phyloP scores from a whole-genome alignment of 2,329 filamentous ascomycete species.

The Aspergillus sojae region DNA sequence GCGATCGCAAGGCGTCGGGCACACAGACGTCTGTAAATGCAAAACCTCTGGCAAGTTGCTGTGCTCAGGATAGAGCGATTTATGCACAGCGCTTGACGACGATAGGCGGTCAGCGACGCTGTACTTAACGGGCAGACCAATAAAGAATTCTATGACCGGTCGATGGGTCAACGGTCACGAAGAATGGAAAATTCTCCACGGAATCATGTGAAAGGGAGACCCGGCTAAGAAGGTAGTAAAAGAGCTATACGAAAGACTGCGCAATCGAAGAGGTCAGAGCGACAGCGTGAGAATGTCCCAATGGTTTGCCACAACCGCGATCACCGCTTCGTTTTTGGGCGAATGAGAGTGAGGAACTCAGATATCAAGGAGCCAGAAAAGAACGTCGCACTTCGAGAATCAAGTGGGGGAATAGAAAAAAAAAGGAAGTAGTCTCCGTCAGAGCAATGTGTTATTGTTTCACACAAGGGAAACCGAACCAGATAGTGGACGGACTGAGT shows the following conservation, averaged over 20 bases:
- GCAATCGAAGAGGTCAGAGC: conserved; percentile 7
- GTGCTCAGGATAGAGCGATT: not conserved
- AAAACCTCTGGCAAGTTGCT: conserved; percentile 6
- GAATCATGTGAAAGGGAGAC: conserved; percentile 17
- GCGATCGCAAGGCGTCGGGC: conserved; percentile 27
- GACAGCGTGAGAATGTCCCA: not conserved
- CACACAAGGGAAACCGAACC: not conserved
- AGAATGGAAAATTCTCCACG: conserved; percentile 10
- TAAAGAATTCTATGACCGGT: not conserved
- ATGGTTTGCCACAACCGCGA: conserved; percentile 7
- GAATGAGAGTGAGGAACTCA: not conserved
- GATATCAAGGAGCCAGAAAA: not conserved
- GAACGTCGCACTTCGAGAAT: not conserved
- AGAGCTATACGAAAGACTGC: not conserved
- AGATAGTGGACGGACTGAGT: not conserved
- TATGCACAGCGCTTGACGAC: conserved; percentile 7
- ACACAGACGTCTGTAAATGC: conserved; percentile 20
- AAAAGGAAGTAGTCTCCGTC: not conserved
- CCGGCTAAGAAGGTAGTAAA: not conserved
- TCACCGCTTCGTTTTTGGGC: conserved; percentile 3
- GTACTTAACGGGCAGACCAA: conserved; percentile 6
- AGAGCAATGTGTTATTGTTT: not conserved
- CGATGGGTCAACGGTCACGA: conserved; percentile 10
- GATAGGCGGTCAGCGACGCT: conserved; percentile 23
- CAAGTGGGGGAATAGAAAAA: not conserved